These are phyloP conservation scores for Schizophyllum amplum DNA, from an alignment of 1,284 basidiomycete genomes.

Conservation along the genomic window DNA sequence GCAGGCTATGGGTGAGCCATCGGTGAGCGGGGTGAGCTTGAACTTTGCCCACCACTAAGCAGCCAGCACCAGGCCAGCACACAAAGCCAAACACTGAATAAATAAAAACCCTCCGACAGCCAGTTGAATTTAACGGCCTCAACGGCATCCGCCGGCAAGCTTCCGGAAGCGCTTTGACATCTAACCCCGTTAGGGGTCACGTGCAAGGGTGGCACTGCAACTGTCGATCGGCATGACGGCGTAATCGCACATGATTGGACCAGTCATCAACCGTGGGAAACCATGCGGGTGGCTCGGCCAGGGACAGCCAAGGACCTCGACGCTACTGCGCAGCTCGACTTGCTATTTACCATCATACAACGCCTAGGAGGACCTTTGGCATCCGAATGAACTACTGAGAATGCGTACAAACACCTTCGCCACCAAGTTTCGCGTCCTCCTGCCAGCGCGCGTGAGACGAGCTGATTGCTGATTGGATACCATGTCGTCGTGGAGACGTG, in stretches of 20 bases:
- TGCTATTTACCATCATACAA: neutral
- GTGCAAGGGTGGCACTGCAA: too few species aligned
- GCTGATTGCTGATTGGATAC: neutral
- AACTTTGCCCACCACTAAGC: too few species aligned
- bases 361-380: neutral
- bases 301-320: neutral
- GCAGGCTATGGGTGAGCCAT: too few species aligned
- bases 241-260: neutral
- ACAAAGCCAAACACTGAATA: too few species aligned
- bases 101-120: too few species aligned
- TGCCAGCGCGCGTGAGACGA: neutral
- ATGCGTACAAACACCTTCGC: neutral
- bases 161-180: too few species aligned
- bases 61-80: too few species aligned
- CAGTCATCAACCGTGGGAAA: neutral
- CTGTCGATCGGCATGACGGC: neutral
- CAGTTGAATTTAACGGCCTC: too few species aligned
- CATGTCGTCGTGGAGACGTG: neutral
- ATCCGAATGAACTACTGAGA: neutral
- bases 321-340: neutral
- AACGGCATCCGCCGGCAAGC: too few species aligned
- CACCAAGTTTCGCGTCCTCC: neutral
- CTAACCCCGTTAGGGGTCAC: too few species aligned
- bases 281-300: neutral
- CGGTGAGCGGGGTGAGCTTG: too few species aligned